Evolutionary conservation across 1,139 yeast genomes (phyloP), one percentile per base, ranked within the genome.

Genomic region (Kluyveromyces sp.): DNA sequence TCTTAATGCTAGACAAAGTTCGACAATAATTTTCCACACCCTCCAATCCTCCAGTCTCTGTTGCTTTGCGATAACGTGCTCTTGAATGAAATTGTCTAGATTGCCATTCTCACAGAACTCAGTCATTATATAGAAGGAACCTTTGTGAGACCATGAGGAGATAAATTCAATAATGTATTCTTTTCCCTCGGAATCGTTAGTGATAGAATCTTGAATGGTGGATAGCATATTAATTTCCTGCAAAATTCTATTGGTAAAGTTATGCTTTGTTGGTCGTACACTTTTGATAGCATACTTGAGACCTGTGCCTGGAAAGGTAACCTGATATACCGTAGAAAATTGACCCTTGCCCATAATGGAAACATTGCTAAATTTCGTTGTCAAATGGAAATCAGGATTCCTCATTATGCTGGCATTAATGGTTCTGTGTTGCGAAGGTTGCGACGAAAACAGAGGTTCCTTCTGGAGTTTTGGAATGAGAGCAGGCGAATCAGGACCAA

Each of bases 61-160:
- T 30, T 63, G 58, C 50, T 78, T 75, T 5, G 81, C 70, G n/a
- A 85, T 72, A 52, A 84, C 81, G 48, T 94, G 94, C 61, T 83
- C 82, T 54, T 87, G 95, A 44, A 92, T 67, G 61, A 92, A 92
- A 48, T 79, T 77, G 60, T 82, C 95, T 44, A 92, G 68, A 28
- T 92, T 86, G 1, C 98, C 98, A 60, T 92, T 90, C 61, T 92
- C 99, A 67, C 97, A 92, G 62, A 72, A 89, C 59, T 90, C 97
- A 2, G 96, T 90, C 94, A 90, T 88, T 39, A 92, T 87, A 64
- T 90, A 92, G 56, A 84, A 78, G 57, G 82, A 81, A 46, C 79
- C 79, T 51, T 57, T 59, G 45, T 61, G 61, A 55, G 87, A 95
- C 97, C 97, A 92, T 7, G 89, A 89, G 60, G 88, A 90, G 31